phyloP scores from a whole-genome alignment of 345 rosid genomes.

The Leavenworthia alabamica region DNA sequence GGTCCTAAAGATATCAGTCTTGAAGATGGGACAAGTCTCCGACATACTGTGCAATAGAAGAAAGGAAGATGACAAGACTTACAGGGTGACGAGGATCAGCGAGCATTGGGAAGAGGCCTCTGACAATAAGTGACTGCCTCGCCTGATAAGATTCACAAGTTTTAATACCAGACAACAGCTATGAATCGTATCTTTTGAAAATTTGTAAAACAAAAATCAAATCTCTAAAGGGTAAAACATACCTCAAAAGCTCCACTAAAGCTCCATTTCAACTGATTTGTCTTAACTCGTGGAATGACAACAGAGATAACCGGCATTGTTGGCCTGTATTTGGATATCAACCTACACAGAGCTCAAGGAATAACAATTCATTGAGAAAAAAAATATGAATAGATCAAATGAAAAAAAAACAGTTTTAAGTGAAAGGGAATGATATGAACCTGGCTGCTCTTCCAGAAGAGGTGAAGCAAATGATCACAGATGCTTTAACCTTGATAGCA shows the following conservation, averaged over 20 bases:
- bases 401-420: not conserved
- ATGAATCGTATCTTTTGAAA: not conserved
- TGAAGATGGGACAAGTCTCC: too few relatives aligned
- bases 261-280: slow-evolving; percentile 96
- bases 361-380: not conserved
- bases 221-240: not conserved
- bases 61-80: slow-evolving; percentile 25
- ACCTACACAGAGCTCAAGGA: slow-evolving; percentile 40
- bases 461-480: slow-evolving; percentile 92
- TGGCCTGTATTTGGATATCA: slow-evolving; percentile 97
- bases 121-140: slow-evolving; percentile 73
- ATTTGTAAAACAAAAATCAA: not conserved
- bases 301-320: slow-evolving; percentile 97
- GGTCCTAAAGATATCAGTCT: not conserved
- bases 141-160: slow-evolving; percentile 43
- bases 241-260: slow-evolving; percentile 98
- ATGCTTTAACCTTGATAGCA: slow-evolving; percentile 97
- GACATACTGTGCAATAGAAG: too few relatives aligned
- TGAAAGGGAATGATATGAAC: slow-evolving; percentile 30
- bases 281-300: slow-evolving; percentile 94
- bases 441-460: slow-evolving; percentile 98
- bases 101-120: slow-evolving; percentile 93
- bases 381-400: not conserved
- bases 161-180: not conserved
- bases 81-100: slow-evolving; percentile 88